phyloP scores from a whole-genome alignment of 345 rosid genomes.

The Populus davidiana region DNA sequence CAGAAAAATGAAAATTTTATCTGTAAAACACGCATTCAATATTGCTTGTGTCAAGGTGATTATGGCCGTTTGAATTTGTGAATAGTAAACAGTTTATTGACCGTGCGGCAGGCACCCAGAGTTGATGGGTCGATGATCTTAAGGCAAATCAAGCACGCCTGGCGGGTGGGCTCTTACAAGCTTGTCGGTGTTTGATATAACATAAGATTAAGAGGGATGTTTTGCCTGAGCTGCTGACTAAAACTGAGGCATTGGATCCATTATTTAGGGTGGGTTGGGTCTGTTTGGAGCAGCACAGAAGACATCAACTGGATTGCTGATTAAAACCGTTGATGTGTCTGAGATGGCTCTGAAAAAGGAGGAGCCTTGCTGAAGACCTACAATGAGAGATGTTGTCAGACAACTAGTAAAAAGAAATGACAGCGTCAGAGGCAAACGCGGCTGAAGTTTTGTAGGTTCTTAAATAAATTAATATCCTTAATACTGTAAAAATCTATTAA shows the following conservation, averaged over 20 bases:
- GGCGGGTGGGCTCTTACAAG: no score
- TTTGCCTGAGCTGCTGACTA: slow-evolving; percentile 25
- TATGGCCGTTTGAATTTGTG: no score
- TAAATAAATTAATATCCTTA: no score
- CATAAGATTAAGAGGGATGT: background rate
- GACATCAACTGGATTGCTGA: slow-evolving; percentile 43
- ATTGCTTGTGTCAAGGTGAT: no score
- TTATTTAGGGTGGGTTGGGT: slow-evolving; percentile 42
- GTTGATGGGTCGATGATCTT: no score
- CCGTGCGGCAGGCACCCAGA: no score
- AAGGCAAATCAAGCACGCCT: no score
- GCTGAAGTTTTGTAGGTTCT: background rate
- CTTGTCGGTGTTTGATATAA: no score
- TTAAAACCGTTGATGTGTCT: slow-evolving; percentile 44
- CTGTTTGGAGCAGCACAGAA: slow-evolving; percentile 38
- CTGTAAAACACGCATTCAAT: no score
- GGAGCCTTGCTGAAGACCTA: slow-evolving; percentile 56
- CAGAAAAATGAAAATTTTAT: no score
- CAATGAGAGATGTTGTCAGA: slow-evolving; percentile 69
- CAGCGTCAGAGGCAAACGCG: background rate
- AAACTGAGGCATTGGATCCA: slow-evolving; percentile 19
- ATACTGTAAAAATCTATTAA: no score
- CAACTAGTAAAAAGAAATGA: slow-evolving; percentile 31
- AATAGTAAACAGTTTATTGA: no score
- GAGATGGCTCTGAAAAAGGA: slow-evolving; percentile 44